Evolutionary conservation across 768 basidiomycete species (phyloP).

Genomic region (Russula vinacea): DNA sequence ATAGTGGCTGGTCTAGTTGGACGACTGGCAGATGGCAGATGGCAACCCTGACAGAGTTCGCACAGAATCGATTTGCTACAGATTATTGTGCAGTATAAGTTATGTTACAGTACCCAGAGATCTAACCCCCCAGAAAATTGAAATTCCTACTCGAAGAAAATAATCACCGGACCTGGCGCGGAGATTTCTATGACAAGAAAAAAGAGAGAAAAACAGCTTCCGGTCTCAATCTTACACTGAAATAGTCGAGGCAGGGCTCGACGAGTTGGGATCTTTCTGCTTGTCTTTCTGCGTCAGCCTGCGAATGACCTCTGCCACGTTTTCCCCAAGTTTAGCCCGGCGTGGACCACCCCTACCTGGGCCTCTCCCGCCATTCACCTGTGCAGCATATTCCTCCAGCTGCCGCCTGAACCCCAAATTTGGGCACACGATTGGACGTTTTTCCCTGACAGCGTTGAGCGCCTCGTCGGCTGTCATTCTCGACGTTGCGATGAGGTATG

Average conservation of each 20-base stretch:
- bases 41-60: no score
- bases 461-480: conserved; percentile 35
- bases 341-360: background rate
- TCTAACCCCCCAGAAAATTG: background rate
- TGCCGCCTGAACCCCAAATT: conserved; percentile 38
- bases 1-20: background rate
- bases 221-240: background rate
- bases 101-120: no score
- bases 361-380: background rate
- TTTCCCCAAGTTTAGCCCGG: background rate
- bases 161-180: background rate
- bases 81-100: no score
- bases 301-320: conserved; percentile 15
- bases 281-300: conserved; percentile 11
- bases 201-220: background rate
- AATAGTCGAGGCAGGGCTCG: background rate
- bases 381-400: conserved; percentile 26
- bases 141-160: background rate
- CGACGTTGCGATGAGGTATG: conserved; percentile 47
- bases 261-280: background rate
- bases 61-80: background rate
- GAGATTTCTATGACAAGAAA: background rate
- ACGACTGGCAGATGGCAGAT: no score
- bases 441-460: conserved; percentile 31
- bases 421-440: conserved; percentile 34